These are phyloP conservation scores for Houttuynia cordata DNA, from an alignment of 164 flowering plant genomes.

Conservation along the genomic window DNA sequence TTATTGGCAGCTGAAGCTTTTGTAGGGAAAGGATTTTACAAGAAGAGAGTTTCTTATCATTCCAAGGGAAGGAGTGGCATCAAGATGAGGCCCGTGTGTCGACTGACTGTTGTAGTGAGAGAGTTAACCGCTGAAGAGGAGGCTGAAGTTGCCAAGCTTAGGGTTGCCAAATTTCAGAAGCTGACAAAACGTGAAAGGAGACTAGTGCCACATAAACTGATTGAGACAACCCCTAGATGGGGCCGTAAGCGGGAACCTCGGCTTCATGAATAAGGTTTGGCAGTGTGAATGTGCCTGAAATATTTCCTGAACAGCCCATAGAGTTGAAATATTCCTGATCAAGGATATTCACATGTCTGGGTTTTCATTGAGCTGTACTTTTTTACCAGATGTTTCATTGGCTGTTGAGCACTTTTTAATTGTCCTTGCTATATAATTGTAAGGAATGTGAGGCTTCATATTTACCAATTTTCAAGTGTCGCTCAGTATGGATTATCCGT, in stretches of 20 bases:
- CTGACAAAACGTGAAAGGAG: slow-evolving; percentile 61
- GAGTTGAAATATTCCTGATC: no score
- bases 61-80: slow-evolving; percentile 61
- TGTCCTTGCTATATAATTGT: no score
- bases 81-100: slow-evolving; percentile 64
- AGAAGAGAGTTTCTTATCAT: slow-evolving; percentile 60
- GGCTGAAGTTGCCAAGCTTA: slow-evolving; percentile 73
- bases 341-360: no score
- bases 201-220: slow-evolving; percentile 81
- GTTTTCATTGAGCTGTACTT: no score
- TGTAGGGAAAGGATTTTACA: slow-evolving; percentile 75
- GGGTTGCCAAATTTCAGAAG: slow-evolving; percentile 63
- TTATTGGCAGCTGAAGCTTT: slow-evolving; percentile 73
- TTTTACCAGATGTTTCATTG: no score
- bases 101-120: slow-evolving; percentile 81
- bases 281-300: background rate
- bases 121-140: slow-evolving; percentile 87
- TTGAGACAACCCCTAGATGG: slow-evolving; percentile 88
- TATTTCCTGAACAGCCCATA: background rate
- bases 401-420: no score
- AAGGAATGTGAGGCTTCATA: no score
- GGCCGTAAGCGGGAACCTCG: slow-evolving; percentile 32
- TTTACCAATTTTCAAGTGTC: no score
- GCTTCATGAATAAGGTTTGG: background rate
- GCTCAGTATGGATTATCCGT: no score